Conservation (phyloP, 306 rosid genomes). For the Dryas drummondii region DNA sequence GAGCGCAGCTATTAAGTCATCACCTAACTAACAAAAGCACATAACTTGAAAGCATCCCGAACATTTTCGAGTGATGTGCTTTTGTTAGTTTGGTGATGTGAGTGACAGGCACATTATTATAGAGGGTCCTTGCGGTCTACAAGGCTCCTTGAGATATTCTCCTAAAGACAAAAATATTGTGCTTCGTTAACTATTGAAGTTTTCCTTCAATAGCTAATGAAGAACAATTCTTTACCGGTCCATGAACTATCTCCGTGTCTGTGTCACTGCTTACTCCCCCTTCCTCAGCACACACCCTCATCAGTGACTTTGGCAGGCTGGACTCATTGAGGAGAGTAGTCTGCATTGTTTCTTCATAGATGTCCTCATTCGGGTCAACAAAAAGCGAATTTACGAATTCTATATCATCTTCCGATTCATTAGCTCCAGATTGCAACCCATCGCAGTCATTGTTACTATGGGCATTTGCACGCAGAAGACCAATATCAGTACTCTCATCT, state of each 20-base stretch:
- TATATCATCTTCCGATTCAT: conserved; percentile 17
- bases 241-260: conserved; percentile 31
- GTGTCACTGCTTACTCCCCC: conserved; percentile 36
- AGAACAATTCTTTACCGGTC: conserved; percentile 39
- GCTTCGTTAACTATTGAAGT: conserved; percentile 20
- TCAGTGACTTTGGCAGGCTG: conserved; percentile 10
- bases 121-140: background rate
- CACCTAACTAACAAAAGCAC: background rate
- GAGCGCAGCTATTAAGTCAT: background rate
- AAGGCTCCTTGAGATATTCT: background rate
- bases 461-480: background rate
- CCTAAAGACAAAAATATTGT: background rate
- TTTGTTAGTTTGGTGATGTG: background rate
- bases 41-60: background rate
- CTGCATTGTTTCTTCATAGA: conserved; percentile 2
- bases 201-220: conserved; percentile 19
- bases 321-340: conserved; percentile 17
- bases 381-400: conserved; percentile 9
- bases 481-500: conserved; percentile 17
- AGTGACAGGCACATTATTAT: background rate
- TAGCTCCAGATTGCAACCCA: background rate
- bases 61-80: background rate
- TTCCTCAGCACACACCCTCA: conserved; percentile 16
- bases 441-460: background rate
- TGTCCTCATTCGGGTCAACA: background rate